A percentile compares a stretch with the other conserved stretches of the same genome.
phyloP scores from a whole-genome alignment of 2,329 filamentous ascomycete species.

The Arthrobotrys pseudoclavata region DNA sequence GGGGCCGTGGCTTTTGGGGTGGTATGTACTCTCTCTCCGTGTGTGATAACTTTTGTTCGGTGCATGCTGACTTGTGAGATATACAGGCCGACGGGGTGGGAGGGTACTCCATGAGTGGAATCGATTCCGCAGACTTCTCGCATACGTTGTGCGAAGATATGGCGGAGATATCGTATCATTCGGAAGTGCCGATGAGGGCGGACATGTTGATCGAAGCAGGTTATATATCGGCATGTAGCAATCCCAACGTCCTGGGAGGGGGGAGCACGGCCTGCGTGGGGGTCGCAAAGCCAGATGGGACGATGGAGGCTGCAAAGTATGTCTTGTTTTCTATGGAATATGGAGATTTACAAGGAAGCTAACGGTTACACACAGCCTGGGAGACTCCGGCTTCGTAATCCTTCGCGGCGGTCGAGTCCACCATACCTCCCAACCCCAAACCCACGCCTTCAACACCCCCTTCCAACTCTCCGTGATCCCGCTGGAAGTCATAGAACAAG shows the following conservation, averaged over 20 bases:
- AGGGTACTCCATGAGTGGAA: conserved; percentile 91
- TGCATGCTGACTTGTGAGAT: background rate
- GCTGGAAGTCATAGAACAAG: conserved; percentile 80
- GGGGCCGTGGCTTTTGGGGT: conserved; percentile 85
- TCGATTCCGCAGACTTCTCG: conserved; percentile 95
- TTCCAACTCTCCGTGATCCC: conserved; percentile 94
- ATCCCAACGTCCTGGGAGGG: conserved; percentile 80
- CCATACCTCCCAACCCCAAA: conserved; percentile 85
- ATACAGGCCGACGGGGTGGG: conserved; percentile 85
- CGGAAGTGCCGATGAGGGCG: conserved; percentile 66
- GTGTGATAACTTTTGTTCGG: too few relatives aligned
- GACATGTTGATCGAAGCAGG: conserved; percentile 80
- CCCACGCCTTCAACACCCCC: conserved; percentile 97
- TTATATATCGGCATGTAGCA: conserved; percentile 83
- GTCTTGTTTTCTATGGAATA: conserved; percentile 31
- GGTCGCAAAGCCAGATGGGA: conserved; percentile 79
- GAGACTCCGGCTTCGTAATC: conserved; percentile 93
- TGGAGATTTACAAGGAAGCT: background rate
- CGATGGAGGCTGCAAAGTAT: conserved; percentile 85
- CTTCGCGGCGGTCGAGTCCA: conserved; percentile 88
- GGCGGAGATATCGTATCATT: conserved; percentile 79
- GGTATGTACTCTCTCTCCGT: conserved; percentile 58
- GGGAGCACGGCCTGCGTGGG: conserved; percentile 95
- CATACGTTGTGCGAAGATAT: conserved; percentile 95
- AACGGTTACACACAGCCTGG: conserved; percentile 70